Evolutionary conservation across 176 grass and related monocot species (phyloP), one percentile per base, ranked within the genome.

Genomic region (Cenchrus purpureus): DNA sequence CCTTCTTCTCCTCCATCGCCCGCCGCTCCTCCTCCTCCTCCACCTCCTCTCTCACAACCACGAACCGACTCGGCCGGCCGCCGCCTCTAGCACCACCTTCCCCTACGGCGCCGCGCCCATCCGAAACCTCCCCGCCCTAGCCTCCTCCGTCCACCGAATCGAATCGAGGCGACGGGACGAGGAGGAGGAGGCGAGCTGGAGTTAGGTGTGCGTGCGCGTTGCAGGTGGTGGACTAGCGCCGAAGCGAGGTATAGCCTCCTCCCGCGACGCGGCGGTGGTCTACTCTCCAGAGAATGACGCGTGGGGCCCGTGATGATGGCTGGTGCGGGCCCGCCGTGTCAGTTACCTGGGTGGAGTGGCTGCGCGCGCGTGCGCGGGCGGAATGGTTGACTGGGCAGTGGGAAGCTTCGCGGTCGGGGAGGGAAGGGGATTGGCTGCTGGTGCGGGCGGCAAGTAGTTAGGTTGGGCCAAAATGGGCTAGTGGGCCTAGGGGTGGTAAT

Each of bases 1-100:
- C 80, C 88, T 91, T 82, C 88, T 91, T 82, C 77, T 95, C 95
- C 83, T 82, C 91, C 95, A 95, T 98, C 54, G 12, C 74, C 25
- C 6, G 37, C 45, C 61, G 45, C 69, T 10, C 10, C n/a, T 34
- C 72, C 50, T 4, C 14, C 3, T 17, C n/a, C 70, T 12, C 37
- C 37, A 1, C 57, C 57, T 10, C 8, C 45, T 1, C 14, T 11
- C 48, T 2, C 46, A 25, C 25, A 25, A 25, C 25, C 25, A 25
- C 25, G 25, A 25, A 25, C 25, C 25, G 25, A 25, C 25, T 25
- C 25, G 25, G 25, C 25, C 25, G 25, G 25, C 25, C 25, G 25
- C 4, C 34, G 88, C 68, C 59, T 64, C 79, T 87, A 89, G 77
- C 34, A 11, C 76, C 67, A 57, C 55, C 81, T 20, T 4, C 37